phyloP scores from a whole-genome alignment of 345 rosid genomes.

The Eucalyptus cladocalyx region DNA sequence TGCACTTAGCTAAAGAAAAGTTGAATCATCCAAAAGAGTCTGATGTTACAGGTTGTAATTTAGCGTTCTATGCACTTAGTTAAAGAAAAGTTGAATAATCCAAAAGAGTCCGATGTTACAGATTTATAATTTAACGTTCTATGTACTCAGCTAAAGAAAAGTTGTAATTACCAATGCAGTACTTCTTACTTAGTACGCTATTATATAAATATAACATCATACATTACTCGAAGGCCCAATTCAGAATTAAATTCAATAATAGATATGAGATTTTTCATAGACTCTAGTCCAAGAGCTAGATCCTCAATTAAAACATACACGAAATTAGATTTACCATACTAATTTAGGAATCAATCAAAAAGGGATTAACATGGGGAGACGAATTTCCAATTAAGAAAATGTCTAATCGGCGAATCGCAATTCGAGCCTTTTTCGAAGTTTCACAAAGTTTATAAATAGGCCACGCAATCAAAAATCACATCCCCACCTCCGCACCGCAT shows the following conservation, averaged over 20 bases:
- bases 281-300: neutral
- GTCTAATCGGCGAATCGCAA: neutral
- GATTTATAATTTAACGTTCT: no score
- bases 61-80: no score
- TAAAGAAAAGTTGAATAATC: neutral
- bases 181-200: neutral
- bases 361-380: neutral
- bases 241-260: accelerated
- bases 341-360: neutral
- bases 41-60: no score
- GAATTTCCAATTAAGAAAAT: neutral
- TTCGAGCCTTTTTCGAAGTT: neutral
- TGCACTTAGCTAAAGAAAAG: neutral
- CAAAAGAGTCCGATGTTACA: no score
- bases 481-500: neutral
- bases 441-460: neutral
- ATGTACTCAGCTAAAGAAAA: neutral
- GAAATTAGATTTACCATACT: neutral
- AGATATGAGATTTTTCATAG: neutral
- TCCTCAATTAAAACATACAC: neutral
- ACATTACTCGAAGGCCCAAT: accelerated
- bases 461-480: neutral
- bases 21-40: no score
- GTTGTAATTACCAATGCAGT: neutral
- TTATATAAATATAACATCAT: neutral